A percentile compares a stretch with the other conserved stretches of the same genome.
These are phyloP conservation scores for Ocimum tenuiflorum DNA, from an alignment of 257 asterid genomes.

Conservation along the genomic window DNA sequence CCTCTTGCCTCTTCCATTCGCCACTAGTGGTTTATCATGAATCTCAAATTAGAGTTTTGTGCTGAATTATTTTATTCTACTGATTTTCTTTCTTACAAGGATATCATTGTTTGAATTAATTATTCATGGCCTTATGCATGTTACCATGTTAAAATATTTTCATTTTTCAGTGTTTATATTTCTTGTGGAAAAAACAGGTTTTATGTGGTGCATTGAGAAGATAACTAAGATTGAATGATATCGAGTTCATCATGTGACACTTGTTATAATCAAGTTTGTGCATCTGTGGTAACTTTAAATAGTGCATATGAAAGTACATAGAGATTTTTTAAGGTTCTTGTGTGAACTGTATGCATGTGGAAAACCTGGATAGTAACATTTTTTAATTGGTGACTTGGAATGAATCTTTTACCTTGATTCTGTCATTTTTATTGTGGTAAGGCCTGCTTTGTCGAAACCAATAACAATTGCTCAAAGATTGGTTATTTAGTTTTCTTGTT, in stretches of 20 bases:
- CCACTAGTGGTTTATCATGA: background rate
- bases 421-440: background rate
- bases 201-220: background rate
- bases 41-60: conserved; percentile 3
- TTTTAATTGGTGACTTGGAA: background rate
- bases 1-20: background rate
- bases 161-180: background rate
- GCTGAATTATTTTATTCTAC: background rate
- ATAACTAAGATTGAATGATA: background rate
- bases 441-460: background rate
- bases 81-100: too few relatives aligned
- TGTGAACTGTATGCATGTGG: background rate
- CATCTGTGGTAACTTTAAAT: background rate
- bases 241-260: background rate
- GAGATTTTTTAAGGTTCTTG: background rate
- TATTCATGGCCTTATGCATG: too few relatives aligned
- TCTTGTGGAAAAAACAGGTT: too few relatives aligned
- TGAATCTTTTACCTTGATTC: background rate
- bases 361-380: background rate
- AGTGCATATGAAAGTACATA: background rate
- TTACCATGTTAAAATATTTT: too few relatives aligned
- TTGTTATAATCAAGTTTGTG: background rate
- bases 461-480: background rate
- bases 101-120: too few relatives aligned
- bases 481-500: background rate